A percentile compares a stretch with the other conserved stretches of the same genome.
Conservation (phyloP, 2,329 filamentous ascomycete species). For the Xylariaceae sp. region DNA sequence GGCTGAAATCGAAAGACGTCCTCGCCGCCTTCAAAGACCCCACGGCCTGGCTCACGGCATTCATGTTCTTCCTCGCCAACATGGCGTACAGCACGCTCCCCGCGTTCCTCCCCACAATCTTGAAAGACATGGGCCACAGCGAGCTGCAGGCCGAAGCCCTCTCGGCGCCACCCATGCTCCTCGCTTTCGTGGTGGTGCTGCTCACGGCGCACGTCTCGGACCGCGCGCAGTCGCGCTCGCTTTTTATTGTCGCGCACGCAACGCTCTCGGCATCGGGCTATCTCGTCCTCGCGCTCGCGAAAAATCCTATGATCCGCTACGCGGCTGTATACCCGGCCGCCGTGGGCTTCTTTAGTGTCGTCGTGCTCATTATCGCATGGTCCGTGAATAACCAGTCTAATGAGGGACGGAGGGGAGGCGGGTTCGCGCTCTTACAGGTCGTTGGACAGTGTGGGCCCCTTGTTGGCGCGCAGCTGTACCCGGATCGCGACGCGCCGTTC, state of each 20-base stretch:
- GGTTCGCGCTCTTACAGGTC: slow-evolving; percentile 80
- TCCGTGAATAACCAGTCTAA: slow-evolving; percentile 83
- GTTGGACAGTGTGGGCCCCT: slow-evolving; percentile 82
- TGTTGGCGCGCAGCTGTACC: slow-evolving; percentile 71
- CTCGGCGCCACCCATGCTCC: slow-evolving; percentile 80
- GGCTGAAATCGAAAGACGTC: slow-evolving; percentile 63
- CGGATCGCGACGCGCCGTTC: slow-evolving; percentile 63
- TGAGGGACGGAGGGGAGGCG: slow-evolving; percentile 73
- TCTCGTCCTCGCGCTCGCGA: slow-evolving; percentile 65
- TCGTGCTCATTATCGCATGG: slow-evolving; percentile 87
- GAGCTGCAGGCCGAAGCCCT: slow-evolving; percentile 75
- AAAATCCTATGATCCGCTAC: slow-evolving; percentile 65
- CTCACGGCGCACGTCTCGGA: slow-evolving; percentile 77
- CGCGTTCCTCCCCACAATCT: slow-evolving; percentile 84
- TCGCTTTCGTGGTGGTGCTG: slow-evolving; percentile 76
- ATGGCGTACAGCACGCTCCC: slow-evolving; percentile 88
- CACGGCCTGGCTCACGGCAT: slow-evolving; percentile 75
- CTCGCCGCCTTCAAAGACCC: slow-evolving; percentile 68
- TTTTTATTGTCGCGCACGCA: slow-evolving; percentile 73
- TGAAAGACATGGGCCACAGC: slow-evolving; percentile 77
- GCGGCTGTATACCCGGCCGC: slow-evolving; percentile 79
- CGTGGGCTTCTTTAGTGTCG: slow-evolving; percentile 81
- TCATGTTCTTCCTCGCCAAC: slow-evolving; percentile 88
- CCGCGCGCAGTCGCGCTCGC: slow-evolving; percentile 64
- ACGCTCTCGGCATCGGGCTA: slow-evolving; percentile 69